phyloP scores from a whole-genome alignment of 1,139 yeast species.

The Kodamaea derodonti region DNA sequence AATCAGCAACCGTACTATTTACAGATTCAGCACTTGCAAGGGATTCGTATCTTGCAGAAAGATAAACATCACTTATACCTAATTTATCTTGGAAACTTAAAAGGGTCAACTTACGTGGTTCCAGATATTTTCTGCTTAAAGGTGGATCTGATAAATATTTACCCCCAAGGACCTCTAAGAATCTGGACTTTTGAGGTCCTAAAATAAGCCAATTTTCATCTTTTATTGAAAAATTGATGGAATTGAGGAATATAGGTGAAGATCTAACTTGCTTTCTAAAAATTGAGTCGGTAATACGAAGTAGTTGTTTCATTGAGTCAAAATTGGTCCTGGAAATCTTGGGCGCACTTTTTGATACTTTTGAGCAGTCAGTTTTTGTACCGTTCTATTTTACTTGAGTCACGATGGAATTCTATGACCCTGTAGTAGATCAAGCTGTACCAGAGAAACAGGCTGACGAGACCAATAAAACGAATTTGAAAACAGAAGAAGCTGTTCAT shows the following conservation, averaged over 20 bases:
- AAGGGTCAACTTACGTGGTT: constrained; percentile 45
- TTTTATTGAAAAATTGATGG: constrained; percentile 26
- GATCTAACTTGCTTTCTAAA: constrained; percentile 12
- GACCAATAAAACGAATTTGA: constrained; percentile 20
- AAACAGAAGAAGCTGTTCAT: constrained; percentile 40
- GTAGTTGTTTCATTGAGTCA: constrained; percentile 2
- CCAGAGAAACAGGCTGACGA: constrained; percentile 9
- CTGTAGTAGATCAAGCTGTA: constrained; percentile 19
- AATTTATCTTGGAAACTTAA: constrained; percentile 59
- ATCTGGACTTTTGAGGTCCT: constrained; percentile 34
- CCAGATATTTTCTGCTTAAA: constrained; percentile 41
- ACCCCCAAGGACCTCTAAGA: constrained; percentile 32
- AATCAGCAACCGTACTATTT: constrained; percentile 56
- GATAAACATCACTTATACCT: constrained; percentile 66
- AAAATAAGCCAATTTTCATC: constrained; percentile 26
- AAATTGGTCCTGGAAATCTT: background rate
- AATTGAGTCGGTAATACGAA: constrained; percentile 14
- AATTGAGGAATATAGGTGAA: constrained; percentile 18
- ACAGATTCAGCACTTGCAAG: constrained; percentile 70
- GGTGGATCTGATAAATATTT: constrained; percentile 51
- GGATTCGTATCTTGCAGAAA: constrained; percentile 86
- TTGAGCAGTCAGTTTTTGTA: no score
- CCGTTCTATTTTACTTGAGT: no score
- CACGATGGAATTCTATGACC: constrained; percentile 33
- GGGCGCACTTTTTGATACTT: background rate